These are phyloP conservation scores for Daphne laureola DNA, from an alignment of 441 rosid genomes.

Conservation along the genomic window DNA sequence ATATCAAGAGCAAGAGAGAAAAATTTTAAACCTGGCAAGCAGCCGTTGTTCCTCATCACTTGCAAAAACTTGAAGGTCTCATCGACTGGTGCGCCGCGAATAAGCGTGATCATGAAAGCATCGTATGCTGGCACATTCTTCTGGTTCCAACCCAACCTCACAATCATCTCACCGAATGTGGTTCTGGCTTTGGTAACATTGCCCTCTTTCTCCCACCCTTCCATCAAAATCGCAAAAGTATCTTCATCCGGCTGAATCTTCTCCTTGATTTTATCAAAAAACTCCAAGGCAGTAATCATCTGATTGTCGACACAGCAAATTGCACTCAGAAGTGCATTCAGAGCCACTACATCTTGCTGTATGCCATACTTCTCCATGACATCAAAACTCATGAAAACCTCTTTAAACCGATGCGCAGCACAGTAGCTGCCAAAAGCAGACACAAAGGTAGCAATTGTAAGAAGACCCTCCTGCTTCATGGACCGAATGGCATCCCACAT, in stretches of 20 bases:
- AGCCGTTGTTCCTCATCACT: slow-evolving; percentile 39
- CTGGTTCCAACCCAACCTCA: slow-evolving; percentile 33
- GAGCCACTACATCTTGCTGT: slow-evolving; percentile 32
- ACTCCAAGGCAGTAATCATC: slow-evolving; percentile 29
- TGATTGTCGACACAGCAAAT: slow-evolving; percentile 32
- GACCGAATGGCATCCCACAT: slow-evolving; percentile 61
- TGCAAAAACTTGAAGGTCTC: slow-evolving; percentile 38
- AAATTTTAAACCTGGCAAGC: slow-evolving; percentile 46
- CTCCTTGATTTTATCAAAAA: slow-evolving; percentile 32
- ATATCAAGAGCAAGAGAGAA: slow-evolving; percentile 39
- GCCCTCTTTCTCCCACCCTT: slow-evolving; percentile 58
- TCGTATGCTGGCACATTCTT: slow-evolving; percentile 26
- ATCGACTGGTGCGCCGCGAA: slow-evolving; percentile 21
- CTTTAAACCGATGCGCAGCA: slow-evolving; percentile 26
- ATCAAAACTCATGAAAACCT: slow-evolving; percentile 46
- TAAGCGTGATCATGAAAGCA: slow-evolving; percentile 31
- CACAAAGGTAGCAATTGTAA: slow-evolving; percentile 29
- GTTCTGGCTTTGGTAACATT: slow-evolving; percentile 33
- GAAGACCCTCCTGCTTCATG: slow-evolving; percentile 33
- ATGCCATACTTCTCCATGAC: slow-evolving; percentile 45
- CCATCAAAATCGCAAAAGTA: slow-evolving; percentile 40
- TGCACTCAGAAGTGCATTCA: slow-evolving; percentile 47
- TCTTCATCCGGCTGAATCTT: slow-evolving; percentile 38
- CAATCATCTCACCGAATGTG: slow-evolving; percentile 43
- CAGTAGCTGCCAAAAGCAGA: slow-evolving; percentile 43